Evolutionary conservation across 371 early-diverging fungal species (phyloP).

Genomic region (Mucor ambiguus): DNA sequence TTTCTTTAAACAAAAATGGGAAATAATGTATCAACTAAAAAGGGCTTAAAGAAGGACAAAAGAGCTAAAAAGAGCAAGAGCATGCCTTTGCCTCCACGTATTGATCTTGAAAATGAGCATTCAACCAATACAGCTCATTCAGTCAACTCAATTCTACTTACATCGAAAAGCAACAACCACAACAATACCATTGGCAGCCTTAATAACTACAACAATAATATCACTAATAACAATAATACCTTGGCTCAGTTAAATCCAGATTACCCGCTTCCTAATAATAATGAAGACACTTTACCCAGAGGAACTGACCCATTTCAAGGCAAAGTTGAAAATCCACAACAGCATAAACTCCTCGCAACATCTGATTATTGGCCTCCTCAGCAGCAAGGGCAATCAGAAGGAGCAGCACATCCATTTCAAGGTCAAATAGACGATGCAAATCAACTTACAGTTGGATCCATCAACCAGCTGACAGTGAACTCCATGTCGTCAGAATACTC

Average conservation of each 20-base stretch:
- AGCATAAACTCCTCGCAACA: constrained; percentile 37
- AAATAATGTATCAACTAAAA: constrained; percentile 28
- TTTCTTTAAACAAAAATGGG: constrained; percentile 15
- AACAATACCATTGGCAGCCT: not conserved
- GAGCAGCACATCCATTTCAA: constrained; percentile 1
- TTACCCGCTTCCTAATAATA: constrained; percentile 32
- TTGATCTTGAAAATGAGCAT: constrained; percentile 45
- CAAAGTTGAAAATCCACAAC: constrained; percentile 39
- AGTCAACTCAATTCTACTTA: constrained; percentile 46
- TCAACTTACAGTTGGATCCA: constrained; percentile 48
- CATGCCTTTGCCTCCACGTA: constrained; percentile 24
- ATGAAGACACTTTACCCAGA: constrained; percentile 13
- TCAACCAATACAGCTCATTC: constrained; percentile 52
- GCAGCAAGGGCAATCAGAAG: constrained; percentile 8
- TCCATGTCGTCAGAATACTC: constrained; percentile 42
- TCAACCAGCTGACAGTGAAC: constrained; percentile 51
- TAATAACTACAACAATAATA: not conserved
- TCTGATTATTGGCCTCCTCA: constrained; percentile 47
- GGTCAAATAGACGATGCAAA: constrained; percentile 28
- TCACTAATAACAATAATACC: constrained; percentile 13
- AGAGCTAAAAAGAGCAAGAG: constrained; percentile 21
- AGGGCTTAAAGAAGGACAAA: constrained; percentile 22
- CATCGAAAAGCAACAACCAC: constrained; percentile 33
- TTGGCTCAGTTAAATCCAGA: constrained; percentile 53
- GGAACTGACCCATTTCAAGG: constrained; percentile 30